These are phyloP conservation scores for Fusarium cicatricum DNA, from an alignment of 2,329 filamentous ascomycete species.

Conservation along the genomic window DNA sequence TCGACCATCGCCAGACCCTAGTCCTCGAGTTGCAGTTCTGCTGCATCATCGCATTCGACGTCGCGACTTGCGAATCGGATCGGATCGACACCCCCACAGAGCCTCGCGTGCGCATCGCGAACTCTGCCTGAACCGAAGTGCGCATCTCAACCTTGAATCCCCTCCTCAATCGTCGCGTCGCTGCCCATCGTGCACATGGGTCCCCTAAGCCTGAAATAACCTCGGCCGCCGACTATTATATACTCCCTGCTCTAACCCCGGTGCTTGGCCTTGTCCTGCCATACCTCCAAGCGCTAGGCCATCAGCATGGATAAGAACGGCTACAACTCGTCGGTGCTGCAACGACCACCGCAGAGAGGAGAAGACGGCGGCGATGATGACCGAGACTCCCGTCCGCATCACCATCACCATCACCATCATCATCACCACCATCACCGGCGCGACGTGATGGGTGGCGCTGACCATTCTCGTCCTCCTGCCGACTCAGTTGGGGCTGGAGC, in stretches of 20 bases:
- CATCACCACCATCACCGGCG: slow-evolving; percentile 51
- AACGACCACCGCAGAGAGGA: slow-evolving; percentile 48
- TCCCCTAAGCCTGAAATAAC: slow-evolving; percentile 35
- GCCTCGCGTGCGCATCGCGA: slow-evolving; percentile 43
- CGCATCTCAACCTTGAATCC: slow-evolving; percentile 22
- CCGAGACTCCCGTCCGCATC: slow-evolving; percentile 44
- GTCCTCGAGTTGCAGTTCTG: slow-evolving; percentile 22
- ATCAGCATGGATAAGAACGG: slow-evolving; percentile 54
- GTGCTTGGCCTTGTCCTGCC: slow-evolving; percentile 20
- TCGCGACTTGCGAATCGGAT: slow-evolving; percentile 36
- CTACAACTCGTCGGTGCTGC: slow-evolving; percentile 61
- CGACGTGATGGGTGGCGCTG: slow-evolving; percentile 55
- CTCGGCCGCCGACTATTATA: slow-evolving; percentile 31
- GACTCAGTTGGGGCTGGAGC: slow-evolving; percentile 25
- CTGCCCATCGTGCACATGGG: slow-evolving; percentile 40
- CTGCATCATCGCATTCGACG: slow-evolving; percentile 25
- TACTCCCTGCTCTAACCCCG: slow-evolving; percentile 22
- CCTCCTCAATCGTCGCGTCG: slow-evolving; percentile 32
- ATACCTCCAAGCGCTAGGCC: slow-evolving; percentile 26
- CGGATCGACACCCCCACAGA: slow-evolving; percentile 22
- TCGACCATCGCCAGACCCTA: slow-evolving; percentile 8
- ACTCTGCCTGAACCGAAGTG: slow-evolving; percentile 27
- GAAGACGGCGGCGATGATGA: slow-evolving; percentile 52
- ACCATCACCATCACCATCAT: slow-evolving; percentile 48
- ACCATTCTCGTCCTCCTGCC: slow-evolving; percentile 34